Base-by-base conservation (phyloP, 345 rosid species). In the Balakata baccata region DNA sequence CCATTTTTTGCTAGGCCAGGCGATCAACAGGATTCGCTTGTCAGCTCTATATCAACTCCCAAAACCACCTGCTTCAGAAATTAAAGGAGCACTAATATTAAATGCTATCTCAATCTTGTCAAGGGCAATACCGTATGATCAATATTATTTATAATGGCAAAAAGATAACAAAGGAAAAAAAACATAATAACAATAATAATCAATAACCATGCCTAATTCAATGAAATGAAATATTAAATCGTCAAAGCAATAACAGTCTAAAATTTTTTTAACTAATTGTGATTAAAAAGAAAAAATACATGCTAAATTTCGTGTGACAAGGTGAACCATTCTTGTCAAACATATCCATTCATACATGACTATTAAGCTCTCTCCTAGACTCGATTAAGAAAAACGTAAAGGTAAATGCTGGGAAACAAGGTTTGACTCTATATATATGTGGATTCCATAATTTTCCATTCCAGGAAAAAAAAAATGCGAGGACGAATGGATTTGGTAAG, bases 1-100 rank as follows among this genome's bases (percentile, higher is more conserved):
- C 84, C 84, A 84, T 84, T 17, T 17, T 53, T 58, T 38, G 47
- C 86, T 12, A 10, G 17, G 37, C 16, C 54, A 23, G 60, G 49
- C 34, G 13, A 61, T 45, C 29, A 37, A 53, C 60, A 23, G 7
- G 22, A 34, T 34, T 56, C 57, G 43, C 43, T 54, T 52, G 69
- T n/a, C 67, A 18, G 18, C 38, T 69, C 53, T 10, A 45, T 29
- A 64, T 59, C 11, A 11, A 70, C 63, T 53, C 43, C 41, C 17
- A 47, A 56, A 73, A 51, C 16, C 47, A 59, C 69, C 82, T 80
- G 80, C 61, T 64, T 74, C 63, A 80, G 22, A 63, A 50, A 54
- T 57, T 39, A 61, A 74, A 60, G 22, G 25, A 67, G 51, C 20
- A 7, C 17, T 69, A 23, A 10, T 25, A n/a, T 58, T 29, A 16